Base-by-base conservation (phyloP, 208 protist genomes). In the Crithidia thermophila region DNA sequence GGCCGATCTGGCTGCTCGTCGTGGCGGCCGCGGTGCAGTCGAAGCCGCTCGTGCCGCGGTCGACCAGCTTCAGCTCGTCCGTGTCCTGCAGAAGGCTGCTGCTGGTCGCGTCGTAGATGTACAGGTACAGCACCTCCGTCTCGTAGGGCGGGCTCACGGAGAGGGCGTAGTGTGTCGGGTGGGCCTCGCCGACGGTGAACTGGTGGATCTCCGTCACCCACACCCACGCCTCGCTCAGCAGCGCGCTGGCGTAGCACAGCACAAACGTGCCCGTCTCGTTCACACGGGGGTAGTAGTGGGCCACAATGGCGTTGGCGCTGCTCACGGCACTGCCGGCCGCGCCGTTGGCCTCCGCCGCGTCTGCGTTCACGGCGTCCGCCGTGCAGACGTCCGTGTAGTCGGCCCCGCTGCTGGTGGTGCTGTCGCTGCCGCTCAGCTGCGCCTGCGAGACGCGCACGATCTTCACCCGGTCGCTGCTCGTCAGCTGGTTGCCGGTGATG, bases 191-290 rank as follows among this genome's bases (percentile, higher is more conserved):
- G 14, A 97, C 92, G 13, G 55, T 79, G 66, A 97, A 97, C 43
- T 64, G 64, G 28, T 74, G 23, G 16, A 91, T 50, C 45, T 85
- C 55, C 2, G 78, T 52, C 25, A 95, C 79, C 60, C 78, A 94
- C 18, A 67, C 36, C 89, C 91, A 97, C 23, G 58, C 36, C 28
- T 82, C 70, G 43, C 53, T 63, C 39, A 84, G 33, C 23, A 60
- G 9, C 14, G 49, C 71, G 62, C 87, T 93, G 64, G 88, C 80
- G 68, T 97, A 97, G 76, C 92, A 97, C 42, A 97, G 57, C 20
- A 94, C 75, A 59, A 88, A 92, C 11, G 67, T 79, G 23, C 87
- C 88, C 16, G 80, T 89, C 20, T 59, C 62, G 51, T 92, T 94
- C 37, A 94, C 67, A 49, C 87, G 85, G 0, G 86, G 88, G 33